Evolutionary conservation across 148 eudicot species (phyloP).

Genomic region (Chenopodium formosanum): DNA sequence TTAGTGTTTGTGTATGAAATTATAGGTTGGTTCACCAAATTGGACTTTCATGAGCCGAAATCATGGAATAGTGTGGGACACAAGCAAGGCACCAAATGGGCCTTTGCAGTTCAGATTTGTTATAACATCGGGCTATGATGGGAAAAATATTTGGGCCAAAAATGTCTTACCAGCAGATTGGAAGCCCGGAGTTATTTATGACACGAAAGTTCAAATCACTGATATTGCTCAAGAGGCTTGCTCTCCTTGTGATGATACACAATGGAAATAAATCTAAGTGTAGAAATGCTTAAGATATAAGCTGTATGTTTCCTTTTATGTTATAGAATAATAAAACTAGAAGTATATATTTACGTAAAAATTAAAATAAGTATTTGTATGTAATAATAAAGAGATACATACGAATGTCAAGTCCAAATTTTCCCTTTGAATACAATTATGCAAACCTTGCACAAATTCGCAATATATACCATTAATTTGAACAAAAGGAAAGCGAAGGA

Average conservation of each 20-base stretch:
- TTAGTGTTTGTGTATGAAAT: background rate
- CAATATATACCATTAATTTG: too few relatives aligned
- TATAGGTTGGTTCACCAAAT: constrained; percentile 51
- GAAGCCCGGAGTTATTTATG: constrained; percentile 46
- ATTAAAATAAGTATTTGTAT: too few relatives aligned
- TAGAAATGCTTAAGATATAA: background rate
- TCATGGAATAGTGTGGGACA: constrained; percentile 78
- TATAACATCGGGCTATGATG: constrained; percentile 69
- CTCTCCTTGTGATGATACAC: constrained; percentile 47
- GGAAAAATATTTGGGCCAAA: constrained; percentile 58
- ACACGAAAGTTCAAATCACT: constrained; percentile 45
- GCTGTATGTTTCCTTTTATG: background rate
- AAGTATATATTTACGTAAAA: background rate
- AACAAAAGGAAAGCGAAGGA: too few relatives aligned
- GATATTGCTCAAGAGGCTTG: constrained; percentile 61
- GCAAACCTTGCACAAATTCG: too few relatives aligned
- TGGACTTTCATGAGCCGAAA: constrained; percentile 61
- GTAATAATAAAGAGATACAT: too few relatives aligned
- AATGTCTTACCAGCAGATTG: constrained; percentile 65
- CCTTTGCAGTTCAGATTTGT: constrained; percentile 56
- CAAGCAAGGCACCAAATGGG: constrained; percentile 56
- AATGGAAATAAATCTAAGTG: constrained; percentile 25
- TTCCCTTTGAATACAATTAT: too few relatives aligned
- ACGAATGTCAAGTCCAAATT: too few relatives aligned
- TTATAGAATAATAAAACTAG: background rate